Conservation (phyloP, 495 filamentous ascomycete species). For the Zalerion maritima region DNA sequence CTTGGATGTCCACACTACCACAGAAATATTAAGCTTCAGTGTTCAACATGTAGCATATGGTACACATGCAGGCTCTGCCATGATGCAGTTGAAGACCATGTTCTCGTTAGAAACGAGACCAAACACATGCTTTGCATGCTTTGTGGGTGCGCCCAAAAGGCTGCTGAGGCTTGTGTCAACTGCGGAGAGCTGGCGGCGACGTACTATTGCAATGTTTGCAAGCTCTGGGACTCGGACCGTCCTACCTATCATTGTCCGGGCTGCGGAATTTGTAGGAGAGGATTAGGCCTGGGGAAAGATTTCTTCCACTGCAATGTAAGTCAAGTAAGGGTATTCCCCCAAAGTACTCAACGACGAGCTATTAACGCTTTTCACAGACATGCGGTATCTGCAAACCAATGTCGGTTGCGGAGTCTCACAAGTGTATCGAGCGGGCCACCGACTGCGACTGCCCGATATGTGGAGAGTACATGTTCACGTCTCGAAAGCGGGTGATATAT, state of each 20-base stretch:
- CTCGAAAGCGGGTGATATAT: slow-evolving; percentile 73
- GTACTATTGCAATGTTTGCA: slow-evolving; percentile 91
- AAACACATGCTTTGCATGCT: slow-evolving; percentile 98
- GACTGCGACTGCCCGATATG: slow-evolving; percentile 99
- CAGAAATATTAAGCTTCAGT: slow-evolving; percentile 91
- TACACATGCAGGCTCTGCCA: slow-evolving; percentile 94
- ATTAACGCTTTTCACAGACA: slow-evolving; percentile 38
- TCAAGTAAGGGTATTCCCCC: slow-evolving; percentile 1
- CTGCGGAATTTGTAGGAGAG: slow-evolving; percentile 89
- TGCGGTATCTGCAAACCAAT: slow-evolving; percentile 87
- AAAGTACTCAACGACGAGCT: slow-evolving; percentile 3
- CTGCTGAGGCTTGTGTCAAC: slow-evolving; percentile 55
- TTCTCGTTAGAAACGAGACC: slow-evolving; percentile 64
- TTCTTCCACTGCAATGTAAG: slow-evolving; percentile 94
- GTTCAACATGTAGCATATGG: slow-evolving; percentile 77
- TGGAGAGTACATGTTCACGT: slow-evolving; percentile 95
- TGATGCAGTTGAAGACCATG: slow-evolving; percentile 73
- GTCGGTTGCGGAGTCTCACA: slow-evolving; percentile 62
- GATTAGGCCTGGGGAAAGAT: slow-evolving; percentile 85
- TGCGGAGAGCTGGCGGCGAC: slow-evolving; percentile 70
- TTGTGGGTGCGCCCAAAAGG: slow-evolving; percentile 74
- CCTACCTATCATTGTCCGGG: slow-evolving; percentile 94
- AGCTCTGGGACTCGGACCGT: slow-evolving; percentile 86
- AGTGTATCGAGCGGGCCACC: slow-evolving; percentile 84
- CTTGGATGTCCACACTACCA: slow-evolving; percentile 89